Evolutionary conservation across 2,329 filamentous ascomycete genomes (phyloP), one percentile per base, ranked within the genome.

Genomic region (Hymenoscyphus infarciens): DNA sequence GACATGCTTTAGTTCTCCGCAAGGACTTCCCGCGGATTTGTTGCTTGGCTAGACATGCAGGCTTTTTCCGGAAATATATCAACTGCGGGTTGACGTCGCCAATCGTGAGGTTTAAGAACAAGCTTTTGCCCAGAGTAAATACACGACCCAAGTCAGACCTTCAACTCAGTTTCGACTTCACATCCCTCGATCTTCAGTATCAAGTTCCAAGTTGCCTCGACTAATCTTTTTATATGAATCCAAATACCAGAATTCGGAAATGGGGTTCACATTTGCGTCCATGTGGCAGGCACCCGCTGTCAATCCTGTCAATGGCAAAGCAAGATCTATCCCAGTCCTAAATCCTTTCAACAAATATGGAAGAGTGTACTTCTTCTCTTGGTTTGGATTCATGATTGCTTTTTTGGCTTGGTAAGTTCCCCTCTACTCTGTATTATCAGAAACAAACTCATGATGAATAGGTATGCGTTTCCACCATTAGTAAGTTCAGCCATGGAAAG

Each of bases 301-400:
- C 22, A 96, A 96, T 75, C 91, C 92, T 10, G 83, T 92, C 78
- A 97, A 89, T 78, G 82, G 83, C 63, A 97, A 97, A 75, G 92
- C 92, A 60, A 86, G 83, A 64, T 90, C 90, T 0, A 85, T 97
- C 56, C 92, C 92, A 0, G 75, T 91, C 25, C 78, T 97, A 65
- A 96, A 96, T 74, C 84, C 88, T 0, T 73, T 93, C 70, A 83
- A 96, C 74, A 79, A 87, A 69, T 92, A 97, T 79, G 92, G 92
- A 42, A 84, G 92, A 6, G 92, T 95, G 0, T 96, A 96, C 77
- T 92, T 93, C 80, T 96, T 96, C 78, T 90, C 89, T 1, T 95
- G 90, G 87, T 82, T 92, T 56, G 90, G 90, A 1, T 95, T 95
- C 76, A 87, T 95, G 83, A 84, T 94, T 60, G 89, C 90, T 7